Conservation (phyloP, 305 asterid species). For the Vinca major region DNA sequence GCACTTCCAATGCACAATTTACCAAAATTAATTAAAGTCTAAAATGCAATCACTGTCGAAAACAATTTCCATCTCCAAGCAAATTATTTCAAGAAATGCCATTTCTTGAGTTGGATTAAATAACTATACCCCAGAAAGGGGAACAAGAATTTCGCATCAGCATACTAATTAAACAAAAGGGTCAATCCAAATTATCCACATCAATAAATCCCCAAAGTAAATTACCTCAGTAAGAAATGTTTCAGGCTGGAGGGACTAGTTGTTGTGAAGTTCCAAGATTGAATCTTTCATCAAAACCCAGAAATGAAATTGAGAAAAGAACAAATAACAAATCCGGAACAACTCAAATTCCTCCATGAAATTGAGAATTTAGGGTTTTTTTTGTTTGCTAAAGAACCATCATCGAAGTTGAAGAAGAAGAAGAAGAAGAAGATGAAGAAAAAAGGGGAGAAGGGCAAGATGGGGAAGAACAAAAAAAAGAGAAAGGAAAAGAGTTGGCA, state of each 20-base stretch:
- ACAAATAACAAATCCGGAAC: background rate
- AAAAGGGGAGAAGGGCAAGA: constrained; percentile 16
- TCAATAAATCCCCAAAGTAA: background rate
- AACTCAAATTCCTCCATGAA: constrained; percentile 35
- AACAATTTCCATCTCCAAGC: background rate
- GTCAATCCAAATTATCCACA: background rate
- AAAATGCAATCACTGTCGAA: background rate
- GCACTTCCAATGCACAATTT: background rate
- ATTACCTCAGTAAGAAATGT: constrained; percentile 11
- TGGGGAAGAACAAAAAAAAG: constrained; percentile 14
- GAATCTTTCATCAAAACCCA: constrained; percentile 6
- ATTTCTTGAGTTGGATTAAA: constrained; percentile 1
- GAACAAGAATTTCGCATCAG: background rate
- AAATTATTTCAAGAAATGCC: background rate
- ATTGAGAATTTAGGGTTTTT: constrained; percentile 31
- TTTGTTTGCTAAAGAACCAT: constrained; percentile 9
- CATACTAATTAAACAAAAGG: background rate
- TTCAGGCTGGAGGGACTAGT: background rate
- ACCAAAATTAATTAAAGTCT: background rate
- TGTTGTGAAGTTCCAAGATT: constrained; percentile 1
- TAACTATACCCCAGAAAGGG: background rate
- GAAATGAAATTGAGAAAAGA: background rate
- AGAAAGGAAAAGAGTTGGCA: constrained; percentile 21
- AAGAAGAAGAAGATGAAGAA: constrained; percentile 9
- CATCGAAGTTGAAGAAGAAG: constrained; percentile 14